These are phyloP conservation scores for Penicillium sp. DNA, from an alignment of 2,329 filamentous ascomycete species.

Conservation along the genomic window DNA sequence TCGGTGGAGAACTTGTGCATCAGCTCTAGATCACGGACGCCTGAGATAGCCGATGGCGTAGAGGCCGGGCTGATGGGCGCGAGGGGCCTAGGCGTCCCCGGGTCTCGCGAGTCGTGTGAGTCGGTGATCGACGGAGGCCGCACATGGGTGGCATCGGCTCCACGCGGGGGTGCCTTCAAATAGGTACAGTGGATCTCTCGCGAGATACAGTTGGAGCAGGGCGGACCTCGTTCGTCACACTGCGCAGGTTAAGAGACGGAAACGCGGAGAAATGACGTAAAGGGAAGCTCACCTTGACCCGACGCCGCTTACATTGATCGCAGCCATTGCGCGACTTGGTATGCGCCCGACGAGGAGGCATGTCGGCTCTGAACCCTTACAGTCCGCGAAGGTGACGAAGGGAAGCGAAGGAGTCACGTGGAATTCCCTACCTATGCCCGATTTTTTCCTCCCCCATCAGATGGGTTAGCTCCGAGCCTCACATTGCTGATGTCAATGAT, in stretches of 20 bases:
- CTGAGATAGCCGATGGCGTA: constrained; percentile 16
- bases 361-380: constrained; percentile 13
- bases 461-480: not conserved
- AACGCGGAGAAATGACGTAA: not conserved
- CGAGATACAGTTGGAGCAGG: constrained; percentile 39
- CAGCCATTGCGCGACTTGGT: constrained; percentile 45
- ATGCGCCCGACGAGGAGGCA: constrained; percentile 41
- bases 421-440: not conserved
- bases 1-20: constrained; percentile 53
- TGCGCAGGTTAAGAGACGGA: constrained; percentile 11
- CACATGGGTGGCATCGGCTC: not conserved
- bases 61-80: constrained; percentile 18
- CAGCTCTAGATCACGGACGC: constrained; percentile 47
- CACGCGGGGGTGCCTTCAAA: constrained; percentile 21
- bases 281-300: constrained; percentile 38
- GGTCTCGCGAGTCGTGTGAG: not conserved
- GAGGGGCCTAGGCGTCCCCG: constrained; percentile 10
- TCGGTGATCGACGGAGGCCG: not conserved
- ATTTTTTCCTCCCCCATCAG: not conserved
- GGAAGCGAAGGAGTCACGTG: constrained; percentile 6
- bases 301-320: constrained; percentile 40
- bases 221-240: constrained; percentile 42
- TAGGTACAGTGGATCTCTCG: constrained; percentile 36
- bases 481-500: no score
- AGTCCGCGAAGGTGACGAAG: not conserved